Evolutionary conservation across 2,329 filamentous ascomycete genomes (phyloP), one percentile per base, ranked within the genome.

Genomic region (Nigrospora sphaerica): DNA sequence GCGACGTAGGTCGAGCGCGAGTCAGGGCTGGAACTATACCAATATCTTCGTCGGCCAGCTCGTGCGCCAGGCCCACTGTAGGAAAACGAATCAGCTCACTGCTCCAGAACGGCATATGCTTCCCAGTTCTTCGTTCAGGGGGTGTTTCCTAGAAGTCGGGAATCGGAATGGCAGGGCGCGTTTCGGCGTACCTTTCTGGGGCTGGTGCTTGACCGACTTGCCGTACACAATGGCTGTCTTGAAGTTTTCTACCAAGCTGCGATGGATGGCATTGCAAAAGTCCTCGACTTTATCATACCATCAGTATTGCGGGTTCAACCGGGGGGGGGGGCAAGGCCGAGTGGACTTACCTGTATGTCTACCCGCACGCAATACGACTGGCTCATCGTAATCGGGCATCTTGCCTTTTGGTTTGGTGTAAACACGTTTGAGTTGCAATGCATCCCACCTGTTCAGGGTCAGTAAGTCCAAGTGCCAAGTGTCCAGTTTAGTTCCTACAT

Each of bases 331-430:
- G 18, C 35, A 37, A 37, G 23, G 7, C 23, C 4, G 23, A 10
- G 23, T 10, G 2, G 23, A 19, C 43, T 12, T 45, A 39, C 36
- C 35, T 39, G 91, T 97, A 66, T 86, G 95, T 56, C 83, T 85
- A 44, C 77, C 82, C 53, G 86, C 80, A 59, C 88, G 84, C 55
- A 98, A 74, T 58, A 98, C 93, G 34, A 98, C 93, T 43, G 93
- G 93, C 44, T 86, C 75, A 48, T 83, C 82, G 70, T 98, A 98
- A 68, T 98, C 93, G 14, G 93, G 93, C 68, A 89, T 77, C 66
- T 85, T 89, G 52, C 93, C 93, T 74, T 98, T 97, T 50, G 93
- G 93, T 72, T 98, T 98, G 48, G 93, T 98, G 72, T 98, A 98
- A 39, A 98, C 86, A 58, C 93, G 81, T 57, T 88, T 84, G 50